Conservation (phyloP, 192 early-diverging fungal species). For the Coemansia pectinata region DNA sequence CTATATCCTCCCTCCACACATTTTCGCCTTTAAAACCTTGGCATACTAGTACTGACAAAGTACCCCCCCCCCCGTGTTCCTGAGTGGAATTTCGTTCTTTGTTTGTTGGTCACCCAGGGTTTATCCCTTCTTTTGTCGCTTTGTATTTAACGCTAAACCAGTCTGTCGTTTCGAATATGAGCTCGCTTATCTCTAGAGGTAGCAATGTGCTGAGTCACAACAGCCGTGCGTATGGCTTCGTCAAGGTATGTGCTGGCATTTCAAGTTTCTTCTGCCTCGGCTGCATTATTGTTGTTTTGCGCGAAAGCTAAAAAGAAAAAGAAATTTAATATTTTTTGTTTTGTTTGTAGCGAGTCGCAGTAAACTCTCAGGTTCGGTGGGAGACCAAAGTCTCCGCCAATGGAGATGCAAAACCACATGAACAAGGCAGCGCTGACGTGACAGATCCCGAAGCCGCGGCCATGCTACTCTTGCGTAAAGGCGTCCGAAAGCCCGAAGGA, state of each 20-base stretch:
- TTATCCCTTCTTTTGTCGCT: not conserved
- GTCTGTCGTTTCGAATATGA: constrained; percentile 3
- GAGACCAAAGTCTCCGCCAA: constrained; percentile 21
- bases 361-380: constrained; percentile 27
- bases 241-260: not conserved
- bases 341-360: constrained; percentile 10
- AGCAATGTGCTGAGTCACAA: not conserved
- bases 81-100: not conserved
- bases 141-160: not conserved
- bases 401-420: not conserved
- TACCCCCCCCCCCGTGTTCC: not conserved
- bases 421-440: not conserved
- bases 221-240: not conserved
- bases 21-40: not conserved
- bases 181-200: constrained; percentile 5
- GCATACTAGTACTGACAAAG: not conserved
- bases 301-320: not conserved
- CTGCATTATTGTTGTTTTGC: not conserved
- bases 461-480: constrained; percentile 22
- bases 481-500: not conserved
- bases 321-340: not conserved
- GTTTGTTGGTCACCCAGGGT: not conserved
- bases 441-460: constrained; percentile 6
- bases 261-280: not conserved
- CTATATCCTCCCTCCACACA: not conserved